These are phyloP conservation scores for Eucalyptus microcorys DNA, from an alignment of 345 rosid species.

Conservation along the genomic window DNA sequence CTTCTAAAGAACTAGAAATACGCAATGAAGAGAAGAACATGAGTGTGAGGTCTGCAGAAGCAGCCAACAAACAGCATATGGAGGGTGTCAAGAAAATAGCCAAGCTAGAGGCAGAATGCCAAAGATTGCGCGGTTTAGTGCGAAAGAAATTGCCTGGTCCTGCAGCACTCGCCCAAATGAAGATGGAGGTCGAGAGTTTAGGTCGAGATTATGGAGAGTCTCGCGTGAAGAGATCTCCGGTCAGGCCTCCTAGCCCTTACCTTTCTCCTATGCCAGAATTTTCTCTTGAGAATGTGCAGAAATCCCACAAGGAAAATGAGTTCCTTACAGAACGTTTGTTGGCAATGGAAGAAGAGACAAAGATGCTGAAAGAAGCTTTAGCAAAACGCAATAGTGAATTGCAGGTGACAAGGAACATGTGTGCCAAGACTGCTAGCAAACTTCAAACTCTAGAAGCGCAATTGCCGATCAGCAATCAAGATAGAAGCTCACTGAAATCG, in stretches of 20 bases:
- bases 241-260: conserved; percentile 49
- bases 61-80: conserved; percentile 76
- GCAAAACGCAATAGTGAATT: conserved; percentile 88
- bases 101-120: conserved; percentile 93
- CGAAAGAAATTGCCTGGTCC: conserved; percentile 98
- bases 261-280: conserved; percentile 49
- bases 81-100: conserved; percentile 87
- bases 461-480: conserved; percentile 18
- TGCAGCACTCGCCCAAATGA: conserved; percentile 99
- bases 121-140: conserved; percentile 79
- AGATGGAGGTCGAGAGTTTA: conserved; percentile 86
- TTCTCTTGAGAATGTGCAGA: conserved; percentile 56
- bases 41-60: conserved; percentile 91
- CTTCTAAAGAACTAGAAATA: conserved; percentile 79
- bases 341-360: conserved; percentile 92
- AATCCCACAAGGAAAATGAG: conserved; percentile 73
- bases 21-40: conserved; percentile 99
- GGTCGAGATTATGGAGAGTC: conserved; percentile 78
- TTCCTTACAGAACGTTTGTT: conserved; percentile 68
- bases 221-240: conserved; percentile 67
- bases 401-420: conserved; percentile 83
- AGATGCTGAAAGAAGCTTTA: conserved; percentile 97
- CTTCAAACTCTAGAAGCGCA: conserved; percentile 77
- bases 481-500: conserved; percentile 24
- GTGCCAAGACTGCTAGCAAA: conserved; percentile 78